A percentile compares a stretch with the other conserved stretches of the same genome.
These are phyloP conservation scores for Cochliopodium minus DNA, from an alignment of 208 protist genomes.

Conservation along the genomic window DNA sequence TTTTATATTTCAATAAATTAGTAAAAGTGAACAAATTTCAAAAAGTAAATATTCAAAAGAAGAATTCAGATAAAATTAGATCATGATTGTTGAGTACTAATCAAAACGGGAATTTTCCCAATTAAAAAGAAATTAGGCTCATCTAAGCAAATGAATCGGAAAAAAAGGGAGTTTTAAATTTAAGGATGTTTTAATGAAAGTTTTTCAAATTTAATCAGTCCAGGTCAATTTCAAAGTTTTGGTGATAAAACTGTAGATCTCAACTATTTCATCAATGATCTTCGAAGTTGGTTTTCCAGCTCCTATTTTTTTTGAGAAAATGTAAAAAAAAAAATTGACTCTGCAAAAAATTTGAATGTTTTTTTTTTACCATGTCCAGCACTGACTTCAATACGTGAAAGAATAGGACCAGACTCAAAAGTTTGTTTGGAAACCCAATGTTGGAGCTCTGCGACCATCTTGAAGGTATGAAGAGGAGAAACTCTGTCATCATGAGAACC, in stretches of 20 bases:
- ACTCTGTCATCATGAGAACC: conserved; percentile 84
- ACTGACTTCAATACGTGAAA: conserved; percentile 53
- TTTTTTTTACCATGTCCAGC: conserved; percentile 59
- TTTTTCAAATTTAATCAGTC: conserved; percentile 21
- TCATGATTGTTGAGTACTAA: no score
- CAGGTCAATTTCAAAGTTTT: conserved; percentile 46
- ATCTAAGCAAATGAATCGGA: no score
- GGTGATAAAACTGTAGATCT: conserved; percentile 73
- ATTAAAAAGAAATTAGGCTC: no score
- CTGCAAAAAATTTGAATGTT: no score
- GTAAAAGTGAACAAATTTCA: no score
- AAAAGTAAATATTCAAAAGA: no score
- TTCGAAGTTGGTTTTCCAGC: conserved; percentile 72
- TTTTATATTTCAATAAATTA: no score
- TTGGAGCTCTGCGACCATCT: conserved; percentile 72
- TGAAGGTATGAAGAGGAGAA: conserved; percentile 78
- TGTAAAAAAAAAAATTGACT: not conserved
- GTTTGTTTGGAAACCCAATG: conserved; percentile 42
- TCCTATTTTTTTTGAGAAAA: conserved; percentile 19
- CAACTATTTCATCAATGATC: conserved; percentile 50
- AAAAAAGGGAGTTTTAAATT: no score
- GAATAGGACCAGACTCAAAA: conserved; percentile 38
- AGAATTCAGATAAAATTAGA: no score
- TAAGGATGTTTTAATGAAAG: no score
- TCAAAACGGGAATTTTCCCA: no score